Base-by-base conservation (phyloP, 2,329 filamentous ascomycete species). In the Dactylonectria macrodidyma region DNA sequence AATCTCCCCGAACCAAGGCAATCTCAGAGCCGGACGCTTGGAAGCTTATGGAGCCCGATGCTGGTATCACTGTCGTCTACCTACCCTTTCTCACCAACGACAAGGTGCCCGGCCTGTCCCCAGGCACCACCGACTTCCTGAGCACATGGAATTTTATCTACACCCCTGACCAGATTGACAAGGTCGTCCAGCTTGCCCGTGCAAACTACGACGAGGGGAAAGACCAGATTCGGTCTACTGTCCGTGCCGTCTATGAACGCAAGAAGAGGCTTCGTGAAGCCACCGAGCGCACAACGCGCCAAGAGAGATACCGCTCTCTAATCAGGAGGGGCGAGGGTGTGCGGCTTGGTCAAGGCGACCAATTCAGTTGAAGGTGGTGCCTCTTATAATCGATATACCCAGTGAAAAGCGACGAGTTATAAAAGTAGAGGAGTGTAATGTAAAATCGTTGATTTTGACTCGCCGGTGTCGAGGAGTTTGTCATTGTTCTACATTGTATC, bases 131-230 rank as follows among this genome's bases (percentile, higher is more conserved):
- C 60, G 94, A 97, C 67, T 98, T 95, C 81, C 90, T 98, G 84
- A 94, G 91, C 73, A 99, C 96, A 0, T 99, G 96, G 96, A 99
- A 99, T 78, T 98, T 98, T 78, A 91, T 98, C 34, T 99, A 98
- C 80, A 97, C 93, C 2, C 92, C 95, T 0, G 91, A 96, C 65
- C 92, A 99, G 80, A 91, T 99, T 59, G 95, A 98, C 74, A 89
- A 89, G 30, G 94, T 97, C 0, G 92, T 97, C 2, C 86, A 88
- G 5, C 87, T 99, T 33, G 95, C 96, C 1, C 87, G 90, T 62
- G 94, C 94, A 11, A 99, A 99, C 80, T 99, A 94, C 73, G 86
- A 89, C 6, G 94, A 97, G 78, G 95, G 95, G 1, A 89, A 89
- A 57, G 92, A 93, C 64, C 90, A 93, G 80, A 93, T 96, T 22